A percentile compares a stretch with the other conserved stretches of the same genome.
phyloP scores from a whole-genome alignment of 2,329 filamentous ascomycete genomes.

The Aspergillus vadensis region DNA sequence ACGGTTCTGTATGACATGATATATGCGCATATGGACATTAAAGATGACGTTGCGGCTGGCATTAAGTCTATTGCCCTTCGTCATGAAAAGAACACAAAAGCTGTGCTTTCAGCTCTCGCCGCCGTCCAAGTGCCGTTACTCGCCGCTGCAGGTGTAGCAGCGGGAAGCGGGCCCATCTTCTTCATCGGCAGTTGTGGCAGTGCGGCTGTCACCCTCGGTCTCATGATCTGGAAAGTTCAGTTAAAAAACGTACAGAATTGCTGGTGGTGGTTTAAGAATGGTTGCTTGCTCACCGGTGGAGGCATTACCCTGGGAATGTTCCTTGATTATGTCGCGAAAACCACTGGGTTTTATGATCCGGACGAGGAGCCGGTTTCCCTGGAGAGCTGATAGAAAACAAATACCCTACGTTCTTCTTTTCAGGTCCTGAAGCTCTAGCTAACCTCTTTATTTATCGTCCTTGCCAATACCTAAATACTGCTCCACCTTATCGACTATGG shows the following conservation, averaged over 20 bases:
- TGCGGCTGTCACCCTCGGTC: constrained; percentile 55
- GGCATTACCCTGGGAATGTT: constrained; percentile 58
- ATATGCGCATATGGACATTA: constrained; percentile 56
- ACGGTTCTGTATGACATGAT: constrained; percentile 55
- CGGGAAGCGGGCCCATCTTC: constrained; percentile 61
- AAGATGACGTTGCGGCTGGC: constrained; percentile 52
- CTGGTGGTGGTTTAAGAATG: constrained; percentile 67
- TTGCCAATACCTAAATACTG: constrained; percentile 29
- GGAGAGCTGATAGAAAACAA: neutral
- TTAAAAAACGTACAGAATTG: constrained; percentile 60
- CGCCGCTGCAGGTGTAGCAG: constrained; percentile 46
- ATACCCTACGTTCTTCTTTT: neutral
- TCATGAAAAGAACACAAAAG: constrained; percentile 51
- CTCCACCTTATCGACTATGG: constrained; percentile 70
- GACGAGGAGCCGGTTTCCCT: neutral
- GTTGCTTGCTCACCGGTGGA: constrained; percentile 63
- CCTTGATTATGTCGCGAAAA: constrained; percentile 54
- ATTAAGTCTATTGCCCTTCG: constrained; percentile 55
- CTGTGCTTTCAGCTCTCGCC: constrained; percentile 45
- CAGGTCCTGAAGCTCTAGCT: neutral
- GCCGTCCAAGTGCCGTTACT: constrained; percentile 46
- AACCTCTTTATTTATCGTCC: neutral
- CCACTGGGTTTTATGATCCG: constrained; percentile 29
- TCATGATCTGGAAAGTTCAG: constrained; percentile 62
- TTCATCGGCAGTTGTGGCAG: constrained; percentile 61